Conservation (phyloP, 1,284 basidiomycete genomes). For the Leccinum subrobustum region DNA sequence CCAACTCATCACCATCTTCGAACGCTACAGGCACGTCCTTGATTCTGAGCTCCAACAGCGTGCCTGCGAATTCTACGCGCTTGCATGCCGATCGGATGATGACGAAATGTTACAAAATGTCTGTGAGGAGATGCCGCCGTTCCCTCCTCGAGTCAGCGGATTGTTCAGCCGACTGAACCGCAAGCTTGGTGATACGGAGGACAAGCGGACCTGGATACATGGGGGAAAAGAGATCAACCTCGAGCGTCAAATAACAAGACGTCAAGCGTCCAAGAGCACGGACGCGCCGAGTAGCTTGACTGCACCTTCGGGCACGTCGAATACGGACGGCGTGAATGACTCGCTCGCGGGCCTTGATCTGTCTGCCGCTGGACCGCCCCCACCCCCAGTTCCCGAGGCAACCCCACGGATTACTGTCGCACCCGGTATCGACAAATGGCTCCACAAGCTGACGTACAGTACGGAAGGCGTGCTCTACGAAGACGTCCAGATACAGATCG, state of each 20-base stretch:
- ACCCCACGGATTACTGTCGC: constrained; percentile 58
- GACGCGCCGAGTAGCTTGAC: constrained; percentile 33
- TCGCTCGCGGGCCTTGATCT: constrained; percentile 75
- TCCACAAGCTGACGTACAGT: constrained; percentile 79
- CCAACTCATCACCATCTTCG: constrained; percentile 92
- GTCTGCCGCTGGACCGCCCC: constrained; percentile 10
- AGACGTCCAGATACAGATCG: constrained; percentile 85
- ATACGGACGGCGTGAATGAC: constrained; percentile 60
- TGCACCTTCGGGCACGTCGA: constrained; percentile 21
- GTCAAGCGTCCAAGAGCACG: constrained; percentile 38
- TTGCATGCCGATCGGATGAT: constrained; percentile 79
- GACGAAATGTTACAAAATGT: constrained; percentile 93
- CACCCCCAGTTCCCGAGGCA: constrained; percentile 30
- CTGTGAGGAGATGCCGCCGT: constrained; percentile 97
- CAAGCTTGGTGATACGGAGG: constrained; percentile 87
- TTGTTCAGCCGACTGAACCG: constrained; percentile 83
- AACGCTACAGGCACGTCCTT: constrained; percentile 97
- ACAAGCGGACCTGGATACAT: constrained; percentile 95
- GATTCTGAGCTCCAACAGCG: constrained; percentile 98
- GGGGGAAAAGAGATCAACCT: constrained; percentile 91
- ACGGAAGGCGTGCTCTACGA: constrained; percentile 94
- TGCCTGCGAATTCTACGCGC: constrained; percentile 93
- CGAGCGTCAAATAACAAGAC: constrained; percentile 59
- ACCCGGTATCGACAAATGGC: constrained; percentile 83
- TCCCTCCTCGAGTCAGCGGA: constrained; percentile 92